phyloP scores from a whole-genome alignment of 192 early-diverging fungal genomes.

The Phycomyces blakesleeanus region DNA sequence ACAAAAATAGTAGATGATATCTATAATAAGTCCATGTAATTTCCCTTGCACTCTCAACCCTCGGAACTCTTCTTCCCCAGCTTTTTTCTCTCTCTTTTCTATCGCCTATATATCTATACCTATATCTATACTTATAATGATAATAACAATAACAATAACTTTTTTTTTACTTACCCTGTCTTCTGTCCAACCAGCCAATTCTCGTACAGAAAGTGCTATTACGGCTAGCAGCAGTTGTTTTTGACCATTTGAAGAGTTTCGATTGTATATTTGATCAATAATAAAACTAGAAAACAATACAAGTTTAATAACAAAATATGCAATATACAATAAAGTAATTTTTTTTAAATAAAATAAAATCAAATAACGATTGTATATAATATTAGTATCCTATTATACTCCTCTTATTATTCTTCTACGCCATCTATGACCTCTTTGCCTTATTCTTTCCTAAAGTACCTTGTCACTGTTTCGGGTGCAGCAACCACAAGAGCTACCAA shows the following conservation, averaged over 20 bases:
- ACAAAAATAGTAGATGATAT: neutral
- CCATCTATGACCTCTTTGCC: too few relatives aligned
- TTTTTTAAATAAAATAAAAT: too few relatives aligned
- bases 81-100: too few relatives aligned
- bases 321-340: too few relatives aligned
- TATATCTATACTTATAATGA: too few relatives aligned
- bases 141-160: too few relatives aligned
- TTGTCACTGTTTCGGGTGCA: constrained; percentile 7
- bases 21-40: neutral
- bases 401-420: too few relatives aligned
- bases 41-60: neutral
- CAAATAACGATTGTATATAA: neutral
- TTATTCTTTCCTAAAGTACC: too few relatives aligned
- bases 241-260: constrained; percentile 17
- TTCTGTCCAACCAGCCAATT: constrained; percentile 21
- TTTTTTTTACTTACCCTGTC: constrained; percentile 3
- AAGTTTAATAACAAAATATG: too few relatives aligned
- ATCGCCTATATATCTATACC: too few relatives aligned
- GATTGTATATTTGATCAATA: constrained; percentile 27
- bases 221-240: constrained; percentile 10
- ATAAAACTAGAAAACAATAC: constrained; percentile 15
- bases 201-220: constrained; percentile 7
- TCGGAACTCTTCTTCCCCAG: neutral
- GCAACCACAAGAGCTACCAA: constrained; percentile 20
- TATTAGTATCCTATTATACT: neutral